These are phyloP conservation scores for Papiliotrema flavescens DNA, from an alignment of 1,284 basidiomycete genomes.

Conservation along the genomic window DNA sequence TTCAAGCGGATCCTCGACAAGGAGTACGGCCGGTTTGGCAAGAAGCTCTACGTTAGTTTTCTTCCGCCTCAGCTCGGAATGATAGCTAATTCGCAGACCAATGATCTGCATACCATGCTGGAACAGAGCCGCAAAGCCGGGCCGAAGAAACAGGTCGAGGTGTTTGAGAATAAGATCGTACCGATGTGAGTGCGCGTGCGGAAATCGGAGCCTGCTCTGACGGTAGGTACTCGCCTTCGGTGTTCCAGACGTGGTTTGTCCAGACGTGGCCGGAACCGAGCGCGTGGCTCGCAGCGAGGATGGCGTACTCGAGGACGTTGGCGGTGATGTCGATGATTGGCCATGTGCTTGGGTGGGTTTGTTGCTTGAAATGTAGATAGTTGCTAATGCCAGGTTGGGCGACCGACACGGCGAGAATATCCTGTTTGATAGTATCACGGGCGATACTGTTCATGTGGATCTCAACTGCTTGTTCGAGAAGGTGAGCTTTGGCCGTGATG, in stretches of 20 bases:
- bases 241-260: slow-evolving; percentile 98
- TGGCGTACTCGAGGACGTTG: slow-evolving; percentile 81
- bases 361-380: neutral
- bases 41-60: slow-evolving; percentile 61
- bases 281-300: slow-evolving; percentile 84
- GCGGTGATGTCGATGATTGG: slow-evolving; percentile 99
- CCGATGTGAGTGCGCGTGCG: slow-evolving; percentile 52
- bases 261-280: slow-evolving; percentile 95
- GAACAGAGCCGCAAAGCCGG: slow-evolving; percentile 57
- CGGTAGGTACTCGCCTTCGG: slow-evolving; percentile 63
- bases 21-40: slow-evolving; percentile 64
- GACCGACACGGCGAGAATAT: slow-evolving; percentile 98
- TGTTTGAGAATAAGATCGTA: slow-evolving; percentile 64
- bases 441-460: slow-evolving; percentile 94
- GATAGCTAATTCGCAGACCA: slow-evolving; percentile 34
- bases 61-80: neutral
- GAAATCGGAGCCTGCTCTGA: neutral
- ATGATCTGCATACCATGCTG: slow-evolving; percentile 58
- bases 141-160: slow-evolving; percentile 57
- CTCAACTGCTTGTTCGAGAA: slow-evolving; percentile 99
- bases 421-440: slow-evolving; percentile 80
- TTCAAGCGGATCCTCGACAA: slow-evolving; percentile 74
- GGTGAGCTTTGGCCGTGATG: slow-evolving; percentile 50
- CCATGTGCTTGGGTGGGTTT: slow-evolving; percentile 82
- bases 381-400: slow-evolving; percentile 65